A percentile compares a stretch with the other conserved stretches of the same genome.
phyloP scores from a whole-genome alignment of 495 filamentous ascomycete genomes.

The Talaromyces stipitatus region DNA sequence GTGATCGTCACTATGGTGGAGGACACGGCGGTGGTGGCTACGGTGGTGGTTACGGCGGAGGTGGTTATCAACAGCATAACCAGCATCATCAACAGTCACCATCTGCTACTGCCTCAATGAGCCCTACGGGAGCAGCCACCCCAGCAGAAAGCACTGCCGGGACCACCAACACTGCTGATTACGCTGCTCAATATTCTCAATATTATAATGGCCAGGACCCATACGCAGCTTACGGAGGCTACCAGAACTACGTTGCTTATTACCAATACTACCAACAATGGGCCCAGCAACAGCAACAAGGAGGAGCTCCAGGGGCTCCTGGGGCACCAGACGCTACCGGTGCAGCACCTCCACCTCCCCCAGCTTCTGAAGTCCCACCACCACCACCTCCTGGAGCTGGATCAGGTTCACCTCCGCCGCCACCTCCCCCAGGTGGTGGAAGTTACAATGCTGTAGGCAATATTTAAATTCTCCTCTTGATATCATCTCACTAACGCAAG shows the following conservation, averaged over 20 bases:
- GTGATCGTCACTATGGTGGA: slow-evolving; percentile 21
- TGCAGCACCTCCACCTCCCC: slow-evolving; percentile 51
- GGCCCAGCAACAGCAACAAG: slow-evolving; percentile 43
- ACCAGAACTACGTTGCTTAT: slow-evolving; percentile 60
- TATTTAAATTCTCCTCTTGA: background rate
- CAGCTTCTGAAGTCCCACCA: slow-evolving; percentile 53
- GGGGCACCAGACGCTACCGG: slow-evolving; percentile 33
- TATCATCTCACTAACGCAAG: background rate
- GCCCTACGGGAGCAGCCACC: slow-evolving; percentile 22
- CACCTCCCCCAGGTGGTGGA: slow-evolving; percentile 47
- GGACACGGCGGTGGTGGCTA: slow-evolving; percentile 23
- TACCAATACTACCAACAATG: slow-evolving; percentile 66
- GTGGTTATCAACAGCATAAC: slow-evolving; percentile 19
- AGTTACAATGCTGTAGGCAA: slow-evolving; percentile 60
- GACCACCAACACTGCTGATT: slow-evolving; percentile 43
- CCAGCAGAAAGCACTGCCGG: slow-evolving; percentile 32
- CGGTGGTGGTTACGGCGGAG: slow-evolving; percentile 23
- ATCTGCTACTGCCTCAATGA: slow-evolving; percentile 29
- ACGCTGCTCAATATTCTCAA: slow-evolving; percentile 78
- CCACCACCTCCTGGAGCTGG: slow-evolving; percentile 46
- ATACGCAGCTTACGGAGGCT: slow-evolving; percentile 89
- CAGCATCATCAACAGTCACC: slow-evolving; percentile 32
- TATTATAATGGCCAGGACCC: slow-evolving; percentile 73
- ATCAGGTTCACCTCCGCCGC: slow-evolving; percentile 59
- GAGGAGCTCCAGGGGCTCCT: slow-evolving; percentile 15